Evolutionary conservation across 805 yeast genomes (phyloP), one percentile per base, ranked within the genome.

Genomic region (Suhomyces pyralidae): DNA sequence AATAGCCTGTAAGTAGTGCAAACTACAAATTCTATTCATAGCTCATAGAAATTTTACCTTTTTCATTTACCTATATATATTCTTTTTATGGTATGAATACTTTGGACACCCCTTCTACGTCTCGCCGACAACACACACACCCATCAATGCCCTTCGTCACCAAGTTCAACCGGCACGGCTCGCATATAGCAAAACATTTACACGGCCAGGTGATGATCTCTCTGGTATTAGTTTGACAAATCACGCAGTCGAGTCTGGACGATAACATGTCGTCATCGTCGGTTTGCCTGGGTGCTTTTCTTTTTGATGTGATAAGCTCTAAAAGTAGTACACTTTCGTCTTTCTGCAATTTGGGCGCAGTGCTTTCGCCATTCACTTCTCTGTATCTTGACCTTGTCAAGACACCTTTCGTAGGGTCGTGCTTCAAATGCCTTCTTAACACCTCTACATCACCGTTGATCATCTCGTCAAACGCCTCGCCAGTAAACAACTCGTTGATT

Each of bases 191-290:
- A 51, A 92, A 81, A 67, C 97, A 92, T 60, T 83, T 81, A 65
- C 97, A 92, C 0, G 97, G 97, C 97, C 97, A 92, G 2, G 93
- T 73, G 7, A 92, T 84, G 42, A 92, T 81, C 52, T 86, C 88
- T 58, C 97, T 77, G 5, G 83, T 80, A 53, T 86, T 82, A 5
- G 79, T 76, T 59, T 87, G 93, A 65, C 97, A 92, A 2, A 92
- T 85, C 6, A 89, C 96, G 69, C 97, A 91, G 5, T 74, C 73
- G 5, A 81, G 58, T 20, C 74, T 65, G 2, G 69, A 60, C 25
- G 66, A 66, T 5, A 66, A 57, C 7, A 68, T 73, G 7, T 67
- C 71, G 2, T 65, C 66, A 14, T 59, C 59, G 8, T 56, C 59
- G 17, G 10, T 22, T 42, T 14, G 49, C 46, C 24, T 47, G 22